Base-by-base conservation (phyloP, 1,284 basidiomycete genomes). In the Apiotrichum domesticum region DNA sequence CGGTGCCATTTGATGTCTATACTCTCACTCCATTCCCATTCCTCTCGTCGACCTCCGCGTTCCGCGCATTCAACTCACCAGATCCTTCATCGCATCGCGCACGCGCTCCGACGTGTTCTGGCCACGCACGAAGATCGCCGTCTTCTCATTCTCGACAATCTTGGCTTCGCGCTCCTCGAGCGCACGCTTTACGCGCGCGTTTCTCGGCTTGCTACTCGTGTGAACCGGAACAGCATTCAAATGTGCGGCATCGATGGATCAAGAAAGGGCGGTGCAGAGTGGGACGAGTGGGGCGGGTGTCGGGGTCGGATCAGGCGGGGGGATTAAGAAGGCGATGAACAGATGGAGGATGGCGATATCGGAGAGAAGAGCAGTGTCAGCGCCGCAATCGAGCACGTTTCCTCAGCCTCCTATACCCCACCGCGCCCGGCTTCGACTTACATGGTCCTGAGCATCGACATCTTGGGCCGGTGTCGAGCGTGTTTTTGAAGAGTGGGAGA, bases 121-220 rank as follows among this genome's bases (percentile, higher is more conserved):
- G 3, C 93, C 92, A 65, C 87, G 84, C 41, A 97, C 92, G 73
- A 98, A 96, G 65, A 99, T 84, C 29, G 87, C 87, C 33, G 86
- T 82, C 76, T 84, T 83, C 55, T 85, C 82, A 68, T 90, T 88
- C 80, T 98, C 95, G 57, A 95, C 82, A 66, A 92, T 84, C 71
- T 94, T 92, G 2, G 95, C 84, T 71, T 89, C 88, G 35, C 93
- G 83, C 48, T 88, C 88, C 48, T 91, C 89, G 65, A 96, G 72
- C 0, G 85, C 95, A 62, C 96, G 84, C 79, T 98, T 99, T n/a
- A 90, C 89, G 43, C 95, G 85, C 1, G 96, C 95, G 82, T 96
- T 98, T 80, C 90, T 92, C 35, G 95, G 92, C 81, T 97, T 97
- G 76, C 91, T 92, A 58, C 11, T 21, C 21, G 21, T 21, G 21